Evolutionary conservation across 1,139 yeast species (phyloP).

Genomic region (Candida buenavistaensis): DNA sequence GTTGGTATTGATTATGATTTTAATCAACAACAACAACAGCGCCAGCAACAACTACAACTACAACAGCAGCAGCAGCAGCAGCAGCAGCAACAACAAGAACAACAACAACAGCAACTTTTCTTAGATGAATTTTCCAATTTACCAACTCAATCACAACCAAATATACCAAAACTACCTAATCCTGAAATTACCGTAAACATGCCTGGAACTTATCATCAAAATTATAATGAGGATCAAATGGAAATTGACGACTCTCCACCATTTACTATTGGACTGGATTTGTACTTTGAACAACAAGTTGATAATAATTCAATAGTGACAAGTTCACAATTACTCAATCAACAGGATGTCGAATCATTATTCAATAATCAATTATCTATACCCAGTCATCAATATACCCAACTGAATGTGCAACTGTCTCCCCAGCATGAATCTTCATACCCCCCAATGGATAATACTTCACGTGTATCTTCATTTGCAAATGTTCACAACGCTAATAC

Average conservation of each 20-base stretch:
- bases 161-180: conserved; percentile 5
- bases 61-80: conserved; percentile 1
- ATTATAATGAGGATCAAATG: conserved; percentile 26
- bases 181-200: conserved; percentile 16
- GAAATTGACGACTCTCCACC: conserved; percentile 44
- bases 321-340: conserved; percentile 10
- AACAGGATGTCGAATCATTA: conserved; percentile 11
- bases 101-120: conserved; percentile 2
- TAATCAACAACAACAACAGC: conserved; percentile 7
- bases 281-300: conserved; percentile 17
- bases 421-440: conserved; percentile 7
- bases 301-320: conserved; percentile 16
- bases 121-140: conserved; percentile 1
- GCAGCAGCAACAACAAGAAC: conserved; percentile 1
- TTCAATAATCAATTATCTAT: conserved; percentile 12
- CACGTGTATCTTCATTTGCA: conserved; percentile 15
- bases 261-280: conserved; percentile 39
- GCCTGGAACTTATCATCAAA: conserved; percentile 32
- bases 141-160: conserved; percentile 1
- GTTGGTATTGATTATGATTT: conserved; percentile 12
- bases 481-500: conserved; percentile 9
- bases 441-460: conserved; percentile 14
- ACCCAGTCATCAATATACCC: conserved; percentile 9
- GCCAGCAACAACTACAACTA: conserved; percentile 4
- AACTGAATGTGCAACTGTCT: conserved; percentile 2